Evolutionary conservation across 805 yeast genomes (phyloP).

Genomic region (Teunomyces pallodes): DNA sequence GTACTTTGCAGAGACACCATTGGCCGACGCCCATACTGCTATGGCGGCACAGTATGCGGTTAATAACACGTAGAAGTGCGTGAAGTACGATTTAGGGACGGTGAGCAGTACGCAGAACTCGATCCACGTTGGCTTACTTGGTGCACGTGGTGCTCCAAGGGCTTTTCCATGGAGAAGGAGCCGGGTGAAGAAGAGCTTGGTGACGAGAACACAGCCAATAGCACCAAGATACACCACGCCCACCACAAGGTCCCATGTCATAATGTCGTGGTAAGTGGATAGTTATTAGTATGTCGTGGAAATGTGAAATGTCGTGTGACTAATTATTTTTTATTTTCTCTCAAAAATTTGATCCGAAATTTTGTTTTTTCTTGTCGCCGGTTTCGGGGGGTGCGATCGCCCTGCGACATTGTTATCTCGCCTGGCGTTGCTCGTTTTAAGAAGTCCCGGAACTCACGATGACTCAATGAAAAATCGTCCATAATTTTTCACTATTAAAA

Average conservation of each 20-base stretch:
- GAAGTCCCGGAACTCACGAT: not conserved
- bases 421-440: not conserved
- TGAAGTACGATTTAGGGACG: conserved; percentile 63
- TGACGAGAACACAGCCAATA: conserved; percentile 8
- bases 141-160: not conserved
- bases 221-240: conserved; percentile 1
- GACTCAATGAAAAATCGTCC: conserved; percentile 4
- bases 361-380: not conserved
- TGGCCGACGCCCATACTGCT: conserved; percentile 12
- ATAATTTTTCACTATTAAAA: conserved; percentile 2
- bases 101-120: conserved; percentile 23
- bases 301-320: not conserved
- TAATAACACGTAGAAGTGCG: conserved; percentile 58
- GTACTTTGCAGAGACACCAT: conserved; percentile 17
- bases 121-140: not conserved
- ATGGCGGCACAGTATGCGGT: conserved; percentile 18
- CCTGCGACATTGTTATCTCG: not conserved
- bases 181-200: conserved; percentile 15
- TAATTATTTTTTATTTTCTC: no score
- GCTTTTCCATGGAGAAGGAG: conserved; percentile 24
- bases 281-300: not conserved
- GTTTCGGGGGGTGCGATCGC: not conserved
- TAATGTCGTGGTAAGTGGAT: not conserved
- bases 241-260: not conserved
- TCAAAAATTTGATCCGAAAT: no score